Conservation (phyloP, 164 flowering plant species). For the Tetracentron sinense region DNA sequence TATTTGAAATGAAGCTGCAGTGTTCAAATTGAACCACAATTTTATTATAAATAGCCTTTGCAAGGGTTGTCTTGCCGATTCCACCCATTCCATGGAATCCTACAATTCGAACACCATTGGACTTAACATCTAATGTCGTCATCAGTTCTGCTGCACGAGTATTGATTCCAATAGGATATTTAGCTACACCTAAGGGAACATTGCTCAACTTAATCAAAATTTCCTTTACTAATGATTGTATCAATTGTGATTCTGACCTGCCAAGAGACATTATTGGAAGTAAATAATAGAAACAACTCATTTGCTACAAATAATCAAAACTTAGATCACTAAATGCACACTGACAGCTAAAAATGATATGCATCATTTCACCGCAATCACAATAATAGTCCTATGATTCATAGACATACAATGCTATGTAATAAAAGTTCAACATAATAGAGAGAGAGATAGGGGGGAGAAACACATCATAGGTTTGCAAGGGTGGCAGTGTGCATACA, state of each 20-base stretch:
- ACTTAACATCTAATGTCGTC: constrained; percentile 19
- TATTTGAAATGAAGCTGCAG: constrained; percentile 35
- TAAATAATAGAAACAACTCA: too few species aligned
- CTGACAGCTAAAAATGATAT: background rate
- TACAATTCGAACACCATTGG: constrained; percentile 20
- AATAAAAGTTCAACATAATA: too few species aligned
- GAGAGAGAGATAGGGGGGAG: background rate
- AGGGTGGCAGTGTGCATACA: background rate
- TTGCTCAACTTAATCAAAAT: constrained; percentile 34
- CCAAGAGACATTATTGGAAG: background rate
- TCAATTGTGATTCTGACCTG: constrained; percentile 1
- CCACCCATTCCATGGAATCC: constrained; percentile 47
- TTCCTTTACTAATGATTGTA: constrained; percentile 24
- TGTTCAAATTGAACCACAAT: constrained; percentile 26
- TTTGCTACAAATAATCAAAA: too few species aligned
- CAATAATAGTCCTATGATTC: background rate
- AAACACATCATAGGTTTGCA: background rate
- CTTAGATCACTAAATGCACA: background rate
- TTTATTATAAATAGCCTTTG: constrained; percentile 44
- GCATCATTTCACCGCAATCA: too few species aligned
- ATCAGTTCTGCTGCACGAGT: constrained; percentile 27
- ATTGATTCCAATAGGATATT: constrained; percentile 35
- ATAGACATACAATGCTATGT: too few species aligned
- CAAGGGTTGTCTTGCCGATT: constrained; percentile 54
- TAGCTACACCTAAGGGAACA: constrained; percentile 33